A percentile compares a stretch with the other conserved stretches of the same genome.
Evolutionary conservation across 2,329 filamentous ascomycete genomes (phyloP).

Genomic region (Stenocarpella maydis): DNA sequence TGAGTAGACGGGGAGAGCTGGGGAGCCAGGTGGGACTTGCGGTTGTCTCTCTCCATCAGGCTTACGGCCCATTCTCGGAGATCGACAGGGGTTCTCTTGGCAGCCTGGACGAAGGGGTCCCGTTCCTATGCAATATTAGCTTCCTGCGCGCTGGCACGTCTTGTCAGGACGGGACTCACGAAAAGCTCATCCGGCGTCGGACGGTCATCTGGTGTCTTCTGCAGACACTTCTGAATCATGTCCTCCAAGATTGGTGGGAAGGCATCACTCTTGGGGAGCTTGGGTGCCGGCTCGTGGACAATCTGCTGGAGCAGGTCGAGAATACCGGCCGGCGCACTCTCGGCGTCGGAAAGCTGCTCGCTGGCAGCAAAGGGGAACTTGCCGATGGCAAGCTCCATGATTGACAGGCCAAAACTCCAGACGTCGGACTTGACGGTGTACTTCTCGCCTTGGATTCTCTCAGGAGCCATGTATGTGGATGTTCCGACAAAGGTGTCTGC

Average conservation of each 20-base stretch:
- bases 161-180: slow-evolving; percentile 62
- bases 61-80: slow-evolving; percentile 92
- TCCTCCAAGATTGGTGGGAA: slow-evolving; percentile 95
- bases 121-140: slow-evolving; percentile 69
- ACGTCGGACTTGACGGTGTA: slow-evolving; percentile 99
- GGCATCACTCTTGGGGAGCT: slow-evolving; percentile 93
- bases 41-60: slow-evolving; percentile 93
- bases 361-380: slow-evolving; percentile 92
- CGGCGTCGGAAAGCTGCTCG: slow-evolving; percentile 74
- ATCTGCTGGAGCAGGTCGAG: slow-evolving; percentile 96
- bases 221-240: slow-evolving; percentile 95
- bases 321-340: slow-evolving; percentile 90
- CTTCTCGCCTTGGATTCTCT: slow-evolving; percentile 94
- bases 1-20: slow-evolving; percentile 81
- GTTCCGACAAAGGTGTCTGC: slow-evolving; percentile 98
- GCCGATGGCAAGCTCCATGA: slow-evolving; percentile 98
- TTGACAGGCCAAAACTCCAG: slow-evolving; percentile 93
- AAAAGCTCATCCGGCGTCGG: slow-evolving; percentile 94
- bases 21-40: slow-evolving; percentile 90
- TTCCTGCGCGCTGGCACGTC: not conserved
- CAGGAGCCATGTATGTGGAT: slow-evolving; percentile 98
- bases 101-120: slow-evolving; percentile 94
- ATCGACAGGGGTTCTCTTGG: slow-evolving; percentile 95
- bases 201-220: slow-evolving; percentile 86
- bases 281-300: slow-evolving; percentile 93